These are phyloP conservation scores for Neurospora sp. DNA, from an alignment of 495 filamentous ascomycete genomes.

Conservation along the genomic window DNA sequence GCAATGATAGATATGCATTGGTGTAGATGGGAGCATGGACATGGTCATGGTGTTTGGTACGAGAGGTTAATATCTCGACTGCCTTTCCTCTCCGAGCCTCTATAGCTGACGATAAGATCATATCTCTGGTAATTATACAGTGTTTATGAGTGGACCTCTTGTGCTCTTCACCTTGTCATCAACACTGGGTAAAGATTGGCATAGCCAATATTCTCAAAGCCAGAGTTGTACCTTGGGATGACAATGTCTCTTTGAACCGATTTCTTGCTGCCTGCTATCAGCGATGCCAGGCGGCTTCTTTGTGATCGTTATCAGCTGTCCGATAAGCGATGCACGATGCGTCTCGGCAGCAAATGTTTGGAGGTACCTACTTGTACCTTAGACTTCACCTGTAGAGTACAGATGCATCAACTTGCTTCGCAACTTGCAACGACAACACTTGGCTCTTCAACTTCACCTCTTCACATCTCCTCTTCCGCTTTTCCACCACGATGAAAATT, in stretches of 20 bases:
- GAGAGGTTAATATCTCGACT: background rate
- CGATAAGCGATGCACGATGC: background rate
- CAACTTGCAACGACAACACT: background rate
- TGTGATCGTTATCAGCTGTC: background rate
- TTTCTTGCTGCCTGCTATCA: background rate
- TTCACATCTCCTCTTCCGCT: background rate
- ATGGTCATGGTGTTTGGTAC: constrained; percentile 2
- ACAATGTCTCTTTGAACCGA: background rate
- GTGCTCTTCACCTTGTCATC: background rate
- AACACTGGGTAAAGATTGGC: background rate
- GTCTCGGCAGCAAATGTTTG: background rate
- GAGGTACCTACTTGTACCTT: background rate
- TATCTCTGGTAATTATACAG: background rate
- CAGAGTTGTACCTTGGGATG: background rate
- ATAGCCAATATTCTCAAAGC: background rate
- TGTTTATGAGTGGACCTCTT: background rate
- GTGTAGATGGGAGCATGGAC: constrained; percentile 6
- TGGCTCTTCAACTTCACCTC: background rate
- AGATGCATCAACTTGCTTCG: background rate
- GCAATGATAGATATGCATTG: constrained; percentile 9
- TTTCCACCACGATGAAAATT: background rate
- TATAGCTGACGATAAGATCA: background rate
- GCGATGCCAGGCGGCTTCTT: background rate
- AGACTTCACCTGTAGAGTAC: too few relatives aligned
- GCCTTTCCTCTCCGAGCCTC: background rate